These are phyloP conservation scores for Aspergillus felis DNA, from an alignment of 2,329 filamentous ascomycete genomes.

Conservation along the genomic window DNA sequence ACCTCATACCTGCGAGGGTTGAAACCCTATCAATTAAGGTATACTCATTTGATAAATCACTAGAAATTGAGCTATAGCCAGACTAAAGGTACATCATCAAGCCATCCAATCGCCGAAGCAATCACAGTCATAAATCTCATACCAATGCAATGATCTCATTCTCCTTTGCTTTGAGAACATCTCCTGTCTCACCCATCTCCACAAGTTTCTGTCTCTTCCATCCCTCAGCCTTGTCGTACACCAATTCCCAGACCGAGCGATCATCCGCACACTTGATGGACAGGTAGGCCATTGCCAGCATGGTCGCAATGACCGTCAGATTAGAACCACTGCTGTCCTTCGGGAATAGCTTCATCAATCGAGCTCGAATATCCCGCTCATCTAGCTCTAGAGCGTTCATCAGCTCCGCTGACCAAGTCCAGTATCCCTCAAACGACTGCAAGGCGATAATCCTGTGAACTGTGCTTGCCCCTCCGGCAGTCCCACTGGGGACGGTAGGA, in stretches of 20 bases:
- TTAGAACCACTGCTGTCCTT: not conserved
- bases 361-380: not conserved
- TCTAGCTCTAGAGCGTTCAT: not conserved
- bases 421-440: constrained; percentile 56
- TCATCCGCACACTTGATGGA: not conserved
- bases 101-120: not conserved
- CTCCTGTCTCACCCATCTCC: not conserved
- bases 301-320: constrained; percentile 8
- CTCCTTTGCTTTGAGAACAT: not conserved
- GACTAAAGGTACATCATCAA: too few relatives aligned
- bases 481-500: not conserved
- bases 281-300: constrained; percentile 12
- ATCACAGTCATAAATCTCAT: not conserved
- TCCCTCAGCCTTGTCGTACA: constrained; percentile 11
- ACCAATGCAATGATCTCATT: not conserved
- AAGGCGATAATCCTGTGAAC: constrained; percentile 49
- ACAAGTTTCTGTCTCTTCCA: constrained; percentile 6
- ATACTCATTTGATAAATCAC: not conserved
- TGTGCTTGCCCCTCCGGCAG: constrained; percentile 5
- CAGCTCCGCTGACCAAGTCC: constrained; percentile 34
- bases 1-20: not conserved
- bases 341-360: not conserved
- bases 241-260: constrained; percentile 14
- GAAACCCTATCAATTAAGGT: not conserved
- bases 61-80: not conserved